Percentiles rank a stretch among this genome's conserved stretches.
Evolutionary conservation across 495 filamentous ascomycete genomes (phyloP).

Genomic region (Cryomyces minteri): DNA sequence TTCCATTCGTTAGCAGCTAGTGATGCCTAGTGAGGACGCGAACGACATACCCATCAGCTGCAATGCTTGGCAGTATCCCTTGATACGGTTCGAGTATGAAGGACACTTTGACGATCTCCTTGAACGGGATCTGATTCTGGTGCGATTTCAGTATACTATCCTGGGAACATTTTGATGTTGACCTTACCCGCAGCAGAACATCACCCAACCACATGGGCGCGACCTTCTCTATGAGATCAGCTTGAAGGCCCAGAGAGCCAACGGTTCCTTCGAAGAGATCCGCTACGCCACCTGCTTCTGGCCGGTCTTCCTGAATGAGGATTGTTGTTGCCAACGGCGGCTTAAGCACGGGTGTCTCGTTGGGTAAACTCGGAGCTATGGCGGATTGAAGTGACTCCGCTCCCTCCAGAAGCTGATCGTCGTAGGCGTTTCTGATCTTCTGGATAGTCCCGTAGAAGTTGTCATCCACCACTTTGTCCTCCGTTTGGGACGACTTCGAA

Average conservation of each 20-base stretch:
- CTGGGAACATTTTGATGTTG: neutral
- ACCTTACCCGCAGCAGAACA: conserved; percentile 52
- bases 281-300: conserved; percentile 69
- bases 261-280: conserved; percentile 86
- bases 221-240: conserved; percentile 64
- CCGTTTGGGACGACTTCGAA: conserved; percentile 33
- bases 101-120: conserved; percentile 86
- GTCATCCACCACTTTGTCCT: conserved; percentile 67
- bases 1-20: conserved; percentile 10
- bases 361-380: conserved; percentile 60
- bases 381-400: conserved; percentile 27
- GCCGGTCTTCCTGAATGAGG: conserved; percentile 86
- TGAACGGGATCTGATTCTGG: conserved; percentile 63
- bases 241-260: conserved; percentile 53
- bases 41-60: conserved; percentile 18
- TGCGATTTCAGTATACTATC: conserved; percentile 3
- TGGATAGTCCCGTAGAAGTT: conserved; percentile 69
- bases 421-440: conserved; percentile 58
- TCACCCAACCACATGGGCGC: conserved; percentile 88
- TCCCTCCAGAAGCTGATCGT: conserved; percentile 36
- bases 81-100: conserved; percentile 79
- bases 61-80: conserved; percentile 42
- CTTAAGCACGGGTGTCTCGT: conserved; percentile 70
- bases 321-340: conserved; percentile 65
- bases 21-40: conserved; percentile 4